These are phyloP conservation scores for Buddleja alternifolia DNA, from an alignment of 257 asterid species.

Conservation along the genomic window DNA sequence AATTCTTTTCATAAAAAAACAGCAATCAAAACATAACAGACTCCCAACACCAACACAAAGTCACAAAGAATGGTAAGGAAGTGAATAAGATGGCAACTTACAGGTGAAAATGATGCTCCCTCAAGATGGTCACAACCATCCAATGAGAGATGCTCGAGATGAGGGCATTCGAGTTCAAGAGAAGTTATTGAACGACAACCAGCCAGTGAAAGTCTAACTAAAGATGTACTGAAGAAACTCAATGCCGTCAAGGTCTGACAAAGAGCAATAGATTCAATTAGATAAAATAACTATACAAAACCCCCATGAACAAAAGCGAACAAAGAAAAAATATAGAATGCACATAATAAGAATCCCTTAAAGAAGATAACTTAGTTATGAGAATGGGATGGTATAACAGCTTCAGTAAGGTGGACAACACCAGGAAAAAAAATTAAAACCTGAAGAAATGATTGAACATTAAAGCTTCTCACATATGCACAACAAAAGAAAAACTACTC, in stretches of 20 bases:
- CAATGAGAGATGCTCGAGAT: conserved; percentile 66
- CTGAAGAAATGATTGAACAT: neutral
- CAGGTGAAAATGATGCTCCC: conserved; percentile 71
- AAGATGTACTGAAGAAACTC: conserved; percentile 61
- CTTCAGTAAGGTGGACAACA: neutral
- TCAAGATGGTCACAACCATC: conserved; percentile 86
- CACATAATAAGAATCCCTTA: neutral
- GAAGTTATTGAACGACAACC: conserved; percentile 76
- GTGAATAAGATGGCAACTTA: conserved; percentile 37
- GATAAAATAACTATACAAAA: conserved; percentile 10
- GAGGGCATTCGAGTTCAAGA: conserved; percentile 67
- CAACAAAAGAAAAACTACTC: neutral
- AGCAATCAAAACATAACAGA: conserved; percentile 1
- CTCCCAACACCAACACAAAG: neutral
- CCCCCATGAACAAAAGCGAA: neutral
- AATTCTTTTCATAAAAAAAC: conserved; percentile 6
- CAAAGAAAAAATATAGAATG: neutral
- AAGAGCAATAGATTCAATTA: conserved; percentile 28
- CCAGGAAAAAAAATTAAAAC: neutral
- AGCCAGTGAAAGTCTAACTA: conserved; percentile 65
- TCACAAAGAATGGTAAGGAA: neutral
- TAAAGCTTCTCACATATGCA: neutral
- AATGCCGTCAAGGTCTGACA: conserved; percentile 75
- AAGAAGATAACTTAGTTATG: neutral
- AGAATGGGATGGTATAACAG: neutral